These are phyloP conservation scores for Osmanthus fragrans DNA, from an alignment of 257 asterid genomes.

Conservation along the genomic window DNA sequence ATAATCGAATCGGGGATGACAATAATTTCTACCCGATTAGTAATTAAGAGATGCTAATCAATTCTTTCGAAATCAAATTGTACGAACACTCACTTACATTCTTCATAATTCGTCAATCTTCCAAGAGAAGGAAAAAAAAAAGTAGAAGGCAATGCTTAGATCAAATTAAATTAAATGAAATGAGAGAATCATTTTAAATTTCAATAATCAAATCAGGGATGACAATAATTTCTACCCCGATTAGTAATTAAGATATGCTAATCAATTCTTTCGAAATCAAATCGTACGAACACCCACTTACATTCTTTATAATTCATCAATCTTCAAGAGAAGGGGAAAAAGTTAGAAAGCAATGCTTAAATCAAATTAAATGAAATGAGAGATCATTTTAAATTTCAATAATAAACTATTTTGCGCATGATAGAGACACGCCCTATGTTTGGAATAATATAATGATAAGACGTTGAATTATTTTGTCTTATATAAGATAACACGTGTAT, in stretches of 20 bases:
- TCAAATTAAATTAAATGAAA: neutral
- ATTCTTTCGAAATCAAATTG: constrained; percentile 16
- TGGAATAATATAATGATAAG: no score
- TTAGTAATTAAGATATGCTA: constrained; percentile 1
- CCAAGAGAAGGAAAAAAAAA: neutral
- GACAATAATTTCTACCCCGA: constrained; percentile 14
- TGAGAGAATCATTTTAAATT: no score
- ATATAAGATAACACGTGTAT: no score
- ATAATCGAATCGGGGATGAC: no score
- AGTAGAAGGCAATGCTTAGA: neutral
- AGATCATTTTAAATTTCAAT: neutral
- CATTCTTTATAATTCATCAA: neutral
- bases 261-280: constrained; percentile 15
- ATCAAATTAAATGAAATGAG: no score
- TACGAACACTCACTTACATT: constrained; percentile 12
- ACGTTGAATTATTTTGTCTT: no score
- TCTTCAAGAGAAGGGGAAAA: neutral
- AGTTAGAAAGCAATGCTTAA: neutral
- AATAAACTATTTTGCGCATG: constrained; percentile 10
- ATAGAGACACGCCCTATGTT: neutral
- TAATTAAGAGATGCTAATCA: neutral
- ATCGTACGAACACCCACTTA: constrained; percentile 8
- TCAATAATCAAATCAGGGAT: neutral
- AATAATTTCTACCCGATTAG: neutral
- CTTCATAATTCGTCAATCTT: neutral